Evolutionary conservation across 352 stramenopile genomes (phyloP).

Genomic region (Globisporangium takayamanum): DNA sequence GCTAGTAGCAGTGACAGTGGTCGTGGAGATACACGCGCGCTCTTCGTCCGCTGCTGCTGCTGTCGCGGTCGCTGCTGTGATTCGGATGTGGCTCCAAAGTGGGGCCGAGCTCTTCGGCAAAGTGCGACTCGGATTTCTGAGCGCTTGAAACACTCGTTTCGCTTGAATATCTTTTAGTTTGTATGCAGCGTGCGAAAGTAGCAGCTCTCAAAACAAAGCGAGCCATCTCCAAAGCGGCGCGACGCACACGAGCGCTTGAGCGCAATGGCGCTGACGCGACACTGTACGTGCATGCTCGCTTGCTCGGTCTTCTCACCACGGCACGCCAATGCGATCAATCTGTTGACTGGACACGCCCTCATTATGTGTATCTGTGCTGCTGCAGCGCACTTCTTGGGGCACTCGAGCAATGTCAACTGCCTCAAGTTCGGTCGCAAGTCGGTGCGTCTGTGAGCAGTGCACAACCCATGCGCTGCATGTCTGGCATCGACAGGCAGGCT

Average conservation of each 20-base stretch:
- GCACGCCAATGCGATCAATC: neutral
- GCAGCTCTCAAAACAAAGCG: neutral
- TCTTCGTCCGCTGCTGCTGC: neutral
- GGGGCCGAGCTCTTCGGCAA: neutral
- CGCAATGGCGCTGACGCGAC: constrained; percentile 39
- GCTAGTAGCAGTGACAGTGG: too few relatives aligned
- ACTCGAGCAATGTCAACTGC: constrained; percentile 80
- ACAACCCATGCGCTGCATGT: neutral
- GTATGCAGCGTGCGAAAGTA: neutral
- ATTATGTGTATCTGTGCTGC: neutral
- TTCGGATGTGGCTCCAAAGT: neutral
- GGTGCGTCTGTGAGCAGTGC: constrained; percentile 20
- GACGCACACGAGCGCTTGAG: constrained; percentile 1
- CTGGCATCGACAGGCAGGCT: neutral
- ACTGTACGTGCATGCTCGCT: constrained; percentile 31
- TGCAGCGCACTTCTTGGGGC: constrained; percentile 70
- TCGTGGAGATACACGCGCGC: neutral
- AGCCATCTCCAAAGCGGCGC: constrained; percentile 11
- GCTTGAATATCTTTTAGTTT: neutral
- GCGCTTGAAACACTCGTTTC: neutral
- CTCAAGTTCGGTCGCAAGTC: constrained; percentile 78
- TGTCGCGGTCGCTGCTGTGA: neutral
- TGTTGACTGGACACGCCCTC: neutral
- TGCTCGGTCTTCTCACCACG: neutral
- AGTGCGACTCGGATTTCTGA: neutral